phyloP scores from a whole-genome alignment of 108 stramenopile genomes.

The Discostella pseudostelligera region DNA sequence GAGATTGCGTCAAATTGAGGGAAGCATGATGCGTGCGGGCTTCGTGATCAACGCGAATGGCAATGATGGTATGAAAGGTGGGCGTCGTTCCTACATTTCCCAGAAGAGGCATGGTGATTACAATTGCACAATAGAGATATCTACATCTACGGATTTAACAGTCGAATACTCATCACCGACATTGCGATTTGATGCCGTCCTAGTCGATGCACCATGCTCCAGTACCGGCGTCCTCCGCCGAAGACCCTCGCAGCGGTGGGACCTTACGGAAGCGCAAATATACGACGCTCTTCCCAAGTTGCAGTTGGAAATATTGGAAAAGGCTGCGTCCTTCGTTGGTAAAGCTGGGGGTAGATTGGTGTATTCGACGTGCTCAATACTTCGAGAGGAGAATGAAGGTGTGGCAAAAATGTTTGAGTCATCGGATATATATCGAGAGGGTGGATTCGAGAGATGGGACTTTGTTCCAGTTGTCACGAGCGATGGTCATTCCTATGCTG shows the following conservation, averaged over 20 bases:
- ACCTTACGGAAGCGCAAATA: constrained; percentile 29
- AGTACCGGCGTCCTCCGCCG: constrained; percentile 48
- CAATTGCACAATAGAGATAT: constrained; percentile 23
- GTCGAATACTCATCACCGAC: not conserved
- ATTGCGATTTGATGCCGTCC: constrained; percentile 39
- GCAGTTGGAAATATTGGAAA: constrained; percentile 40
- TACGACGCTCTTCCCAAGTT: constrained; percentile 23
- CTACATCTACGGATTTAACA: constrained; percentile 18
- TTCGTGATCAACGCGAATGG: constrained; percentile 12
- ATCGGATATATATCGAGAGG: constrained; percentile 8
- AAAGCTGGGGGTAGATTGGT: constrained; percentile 35
- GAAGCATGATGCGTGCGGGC: constrained; percentile 48
- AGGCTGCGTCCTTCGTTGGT: constrained; percentile 42
- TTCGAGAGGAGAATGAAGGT: constrained; percentile 44
- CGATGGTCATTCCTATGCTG: not conserved
- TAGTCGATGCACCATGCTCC: constrained; percentile 59
- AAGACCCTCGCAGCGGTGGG: constrained; percentile 51
- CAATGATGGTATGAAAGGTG: not conserved
- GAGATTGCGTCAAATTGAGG: constrained; percentile 47
- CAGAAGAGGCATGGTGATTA: constrained; percentile 1
- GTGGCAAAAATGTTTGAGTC: constrained; percentile 41
- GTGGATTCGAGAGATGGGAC: constrained; percentile 28
- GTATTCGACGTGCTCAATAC: constrained; percentile 57
- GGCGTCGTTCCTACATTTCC: not conserved
- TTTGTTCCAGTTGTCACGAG: constrained; percentile 8